These are phyloP conservation scores for Petunia hybrid DNA, from an alignment of 305 asterid genomes.

Conservation along the genomic window DNA sequence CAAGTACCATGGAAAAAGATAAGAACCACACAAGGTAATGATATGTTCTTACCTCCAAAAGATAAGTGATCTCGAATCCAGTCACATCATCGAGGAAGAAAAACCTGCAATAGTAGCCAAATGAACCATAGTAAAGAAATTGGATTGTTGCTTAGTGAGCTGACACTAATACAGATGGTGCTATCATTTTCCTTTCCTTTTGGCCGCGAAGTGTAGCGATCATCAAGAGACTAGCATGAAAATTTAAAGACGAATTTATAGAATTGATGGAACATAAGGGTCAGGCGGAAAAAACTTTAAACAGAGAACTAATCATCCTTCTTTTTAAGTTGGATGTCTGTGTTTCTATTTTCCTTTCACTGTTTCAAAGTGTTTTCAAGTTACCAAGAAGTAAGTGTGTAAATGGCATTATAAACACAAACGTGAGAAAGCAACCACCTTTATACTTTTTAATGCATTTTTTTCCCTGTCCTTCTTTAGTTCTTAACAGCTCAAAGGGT, in stretches of 20 bases:
- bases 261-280: not conserved
- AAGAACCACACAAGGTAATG: not conserved
- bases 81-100: slow-evolving; percentile 98
- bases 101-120: slow-evolving; percentile 57
- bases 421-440: not conserved
- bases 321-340: not conserved
- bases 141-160: not conserved
- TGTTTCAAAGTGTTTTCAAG: too few relatives aligned
- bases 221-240: not conserved
- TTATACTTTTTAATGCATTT: not conserved
- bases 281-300: not conserved
- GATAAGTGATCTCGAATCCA: slow-evolving; percentile 93
- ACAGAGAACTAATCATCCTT: not conserved
- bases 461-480: not conserved
- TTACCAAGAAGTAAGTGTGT: not conserved
- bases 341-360: not conserved
- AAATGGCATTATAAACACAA: not conserved
- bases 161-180: not conserved
- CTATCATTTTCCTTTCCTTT: not conserved
- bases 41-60: slow-evolving; percentile 71
- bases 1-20: slow-evolving; percentile 7
- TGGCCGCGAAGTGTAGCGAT: not conserved
- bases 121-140: slow-evolving; percentile 28
- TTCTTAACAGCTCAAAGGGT: slow-evolving; percentile 4
- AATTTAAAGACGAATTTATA: not conserved